Conservation (phyloP, 1,284 basidiomycete species). For the Schizopora paradoxa region DNA sequence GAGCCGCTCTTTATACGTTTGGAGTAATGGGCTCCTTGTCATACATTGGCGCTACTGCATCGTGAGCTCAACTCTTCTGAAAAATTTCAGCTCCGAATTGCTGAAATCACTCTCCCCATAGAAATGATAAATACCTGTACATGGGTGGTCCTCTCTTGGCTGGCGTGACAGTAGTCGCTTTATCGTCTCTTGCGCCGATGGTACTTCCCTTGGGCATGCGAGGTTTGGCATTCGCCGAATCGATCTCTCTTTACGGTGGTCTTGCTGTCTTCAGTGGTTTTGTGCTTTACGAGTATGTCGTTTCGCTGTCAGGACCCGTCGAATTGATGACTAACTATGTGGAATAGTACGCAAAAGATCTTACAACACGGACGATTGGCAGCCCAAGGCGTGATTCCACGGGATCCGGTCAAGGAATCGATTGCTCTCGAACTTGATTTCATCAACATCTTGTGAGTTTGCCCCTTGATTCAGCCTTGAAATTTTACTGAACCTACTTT, state of each 20-base stretch:
- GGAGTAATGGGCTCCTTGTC: constrained; percentile 81
- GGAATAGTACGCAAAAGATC: constrained; percentile 80
- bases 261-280: constrained; percentile 86
- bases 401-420: constrained; percentile 78
- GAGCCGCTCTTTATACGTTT: constrained; percentile 85
- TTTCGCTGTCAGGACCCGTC: background rate
- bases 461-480: background rate
- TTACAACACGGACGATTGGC: constrained; percentile 72
- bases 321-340: constrained; percentile 13
- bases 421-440: constrained; percentile 80
- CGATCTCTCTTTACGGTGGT: constrained; percentile 80
- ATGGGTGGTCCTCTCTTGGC: constrained; percentile 82
- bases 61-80: constrained; percentile 35
- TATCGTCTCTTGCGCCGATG: constrained; percentile 83
- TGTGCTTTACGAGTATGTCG: constrained; percentile 78
- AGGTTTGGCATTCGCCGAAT: constrained; percentile 71
- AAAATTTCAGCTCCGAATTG: constrained; percentile 5
- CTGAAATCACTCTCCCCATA: constrained; percentile 24
- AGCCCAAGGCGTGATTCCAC: constrained; percentile 58
- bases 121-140: constrained; percentile 81
- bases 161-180: constrained; percentile 81
- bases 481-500: constrained; percentile 2
- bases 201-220: constrained; percentile 78
- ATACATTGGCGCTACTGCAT: constrained; percentile 87
- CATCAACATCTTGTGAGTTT: constrained; percentile 77